These are phyloP conservation scores for Phytophthora fragariaefolia DNA, from an alignment of 352 stramenopile genomes.

Conservation along the genomic window DNA sequence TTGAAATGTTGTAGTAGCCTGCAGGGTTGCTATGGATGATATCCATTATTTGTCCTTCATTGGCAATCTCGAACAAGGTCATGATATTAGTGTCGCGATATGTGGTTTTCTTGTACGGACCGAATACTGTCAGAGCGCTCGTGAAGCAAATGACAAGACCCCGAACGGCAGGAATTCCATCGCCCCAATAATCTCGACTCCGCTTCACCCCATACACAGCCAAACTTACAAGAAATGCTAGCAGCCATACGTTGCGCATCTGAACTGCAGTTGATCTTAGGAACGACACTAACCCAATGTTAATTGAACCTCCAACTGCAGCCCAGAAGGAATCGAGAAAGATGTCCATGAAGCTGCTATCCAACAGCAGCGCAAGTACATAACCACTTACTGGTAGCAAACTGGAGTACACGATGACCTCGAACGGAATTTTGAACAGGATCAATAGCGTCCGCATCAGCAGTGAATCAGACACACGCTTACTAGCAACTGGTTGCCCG, in stretches of 20 bases:
- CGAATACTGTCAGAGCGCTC: constrained; percentile 38
- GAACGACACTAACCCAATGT: constrained; percentile 36
- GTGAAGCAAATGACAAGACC: constrained; percentile 47
- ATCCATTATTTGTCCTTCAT: constrained; percentile 12
- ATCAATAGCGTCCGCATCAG: constrained; percentile 10
- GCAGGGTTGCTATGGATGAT: constrained; percentile 10
- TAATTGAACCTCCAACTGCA: constrained; percentile 21
- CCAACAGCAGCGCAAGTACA: constrained; percentile 43
- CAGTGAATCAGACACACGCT: background rate
- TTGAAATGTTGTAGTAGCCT: constrained; percentile 21
- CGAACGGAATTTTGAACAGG: constrained; percentile 50
- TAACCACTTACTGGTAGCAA: constrained; percentile 49
- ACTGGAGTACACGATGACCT: constrained; percentile 60
- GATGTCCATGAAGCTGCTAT: constrained; percentile 45
- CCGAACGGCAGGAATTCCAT: constrained; percentile 34
- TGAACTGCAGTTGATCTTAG: constrained; percentile 37
- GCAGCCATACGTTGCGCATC: constrained; percentile 54
- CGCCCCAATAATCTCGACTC: constrained; percentile 1
- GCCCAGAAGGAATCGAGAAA: constrained; percentile 48
- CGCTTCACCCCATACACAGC: constrained; percentile 19
- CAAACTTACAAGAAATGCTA: constrained; percentile 41
- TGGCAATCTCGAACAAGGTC: constrained; percentile 9
- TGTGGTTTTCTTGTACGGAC: constrained; percentile 37
- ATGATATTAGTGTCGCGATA: constrained; percentile 23
- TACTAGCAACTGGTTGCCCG: background rate